A percentile compares a stretch with the other conserved stretches of the same genome.
Conservation (phyloP, 352 stramenopile genomes). For the Phytophthora citrophthora region DNA sequence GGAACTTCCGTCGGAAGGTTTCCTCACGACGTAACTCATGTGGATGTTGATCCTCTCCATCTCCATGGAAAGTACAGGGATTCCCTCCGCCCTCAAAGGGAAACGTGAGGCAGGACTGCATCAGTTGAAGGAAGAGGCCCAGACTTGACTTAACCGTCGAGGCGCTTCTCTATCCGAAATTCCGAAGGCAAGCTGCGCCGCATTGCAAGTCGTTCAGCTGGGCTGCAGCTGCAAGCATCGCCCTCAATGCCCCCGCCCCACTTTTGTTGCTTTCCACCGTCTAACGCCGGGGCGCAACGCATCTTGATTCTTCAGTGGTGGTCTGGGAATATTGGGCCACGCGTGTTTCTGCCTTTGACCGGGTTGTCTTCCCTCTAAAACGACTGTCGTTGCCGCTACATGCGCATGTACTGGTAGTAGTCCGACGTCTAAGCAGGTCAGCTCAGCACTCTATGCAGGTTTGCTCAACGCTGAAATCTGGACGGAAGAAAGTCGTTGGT, state of each 20-base stretch:
- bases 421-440: neutral
- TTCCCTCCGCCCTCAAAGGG: constrained; percentile 17
- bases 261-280: constrained; percentile 34
- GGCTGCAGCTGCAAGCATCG: constrained; percentile 23
- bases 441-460: constrained; percentile 2
- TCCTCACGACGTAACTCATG: constrained; percentile 19
- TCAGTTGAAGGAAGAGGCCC: constrained; percentile 1
- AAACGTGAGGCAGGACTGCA: constrained; percentile 15
- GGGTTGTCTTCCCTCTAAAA: neutral
- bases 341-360: constrained; percentile 14
- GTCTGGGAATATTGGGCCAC: constrained; percentile 12
- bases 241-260: constrained; percentile 9
- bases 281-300: constrained; percentile 13
- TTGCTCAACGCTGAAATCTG: constrained; percentile 10
- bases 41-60: constrained; percentile 11
- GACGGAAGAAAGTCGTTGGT: constrained; percentile 19
- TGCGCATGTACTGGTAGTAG: neutral
- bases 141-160: constrained; percentile 11
- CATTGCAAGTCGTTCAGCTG: constrained; percentile 25
- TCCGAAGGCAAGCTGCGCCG: constrained; percentile 19
- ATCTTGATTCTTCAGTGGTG: constrained; percentile 3
- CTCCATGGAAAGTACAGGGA: constrained; percentile 21
- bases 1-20: constrained; percentile 11
- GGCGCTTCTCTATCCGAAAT: constrained; percentile 15
- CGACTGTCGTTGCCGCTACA: constrained; percentile 1